Percentiles rank a stretch among this genome's conserved stretches.
Evolutionary conservation across 2,329 filamentous ascomycete genomes (phyloP).

Genomic region (Beauveria brongniartii): DNA sequence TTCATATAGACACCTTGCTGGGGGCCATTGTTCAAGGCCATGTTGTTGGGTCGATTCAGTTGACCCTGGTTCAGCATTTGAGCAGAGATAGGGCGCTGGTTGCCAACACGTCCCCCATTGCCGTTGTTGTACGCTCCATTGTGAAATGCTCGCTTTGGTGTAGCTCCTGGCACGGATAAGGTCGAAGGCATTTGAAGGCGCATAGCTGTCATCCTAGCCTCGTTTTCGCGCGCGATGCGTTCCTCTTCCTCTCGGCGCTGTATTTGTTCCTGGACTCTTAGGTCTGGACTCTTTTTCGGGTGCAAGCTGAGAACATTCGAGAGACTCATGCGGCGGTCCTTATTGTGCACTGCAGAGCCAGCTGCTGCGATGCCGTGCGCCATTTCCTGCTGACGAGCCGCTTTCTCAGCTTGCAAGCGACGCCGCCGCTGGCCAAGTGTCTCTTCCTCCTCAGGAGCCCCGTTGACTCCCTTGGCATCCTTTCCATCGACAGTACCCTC

Average conservation of each 20-base stretch:
- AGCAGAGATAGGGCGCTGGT: conserved; percentile 17
- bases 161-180: conserved; percentile 24
- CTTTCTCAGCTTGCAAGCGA: conserved; percentile 61
- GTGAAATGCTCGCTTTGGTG: conserved; percentile 38
- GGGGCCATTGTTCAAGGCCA: background rate
- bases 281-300: conserved; percentile 31
- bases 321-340: conserved; percentile 40
- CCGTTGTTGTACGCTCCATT: conserved; percentile 49
- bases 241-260: conserved; percentile 33
- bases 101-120: conserved; percentile 29
- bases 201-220: conserved; percentile 40
- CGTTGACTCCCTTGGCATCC: conserved; percentile 30
- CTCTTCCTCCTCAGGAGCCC: conserved; percentile 54
- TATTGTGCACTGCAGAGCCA: conserved; percentile 12
- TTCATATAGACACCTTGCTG: conserved; percentile 6
- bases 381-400: conserved; percentile 53
- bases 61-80: conserved; percentile 19
- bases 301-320: conserved; percentile 48
- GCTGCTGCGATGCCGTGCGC: conserved; percentile 24
- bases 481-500: conserved; percentile 23
- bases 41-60: conserved; percentile 18
- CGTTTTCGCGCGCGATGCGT: conserved; percentile 33
- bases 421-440: conserved; percentile 71
- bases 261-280: conserved; percentile 33
- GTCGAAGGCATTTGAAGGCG: conserved; percentile 41